A percentile compares a stretch with the other conserved stretches of the same genome.
Conservation (phyloP, 2,329 filamentous ascomycete genomes). For the Fusarium incarnatum region DNA sequence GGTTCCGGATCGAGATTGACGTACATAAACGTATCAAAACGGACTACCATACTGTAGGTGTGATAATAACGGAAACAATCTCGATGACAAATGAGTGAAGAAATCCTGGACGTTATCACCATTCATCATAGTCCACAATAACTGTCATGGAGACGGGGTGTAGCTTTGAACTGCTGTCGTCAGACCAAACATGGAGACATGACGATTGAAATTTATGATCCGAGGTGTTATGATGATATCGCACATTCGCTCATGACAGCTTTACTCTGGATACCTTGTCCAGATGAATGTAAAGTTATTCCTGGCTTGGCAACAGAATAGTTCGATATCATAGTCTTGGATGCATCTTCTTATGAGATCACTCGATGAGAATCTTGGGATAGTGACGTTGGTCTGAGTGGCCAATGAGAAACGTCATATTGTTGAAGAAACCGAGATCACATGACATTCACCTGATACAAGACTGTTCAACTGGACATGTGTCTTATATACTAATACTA, state of each 20-base stretch:
- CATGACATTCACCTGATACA: accelerated
- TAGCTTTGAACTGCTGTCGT: not conserved
- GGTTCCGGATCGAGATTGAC: conserved; percentile 11
- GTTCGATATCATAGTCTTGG: not conserved
- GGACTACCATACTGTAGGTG: not conserved
- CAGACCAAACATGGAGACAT: not conserved
- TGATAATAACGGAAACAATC: not conserved
- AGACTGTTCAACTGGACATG: accelerated
- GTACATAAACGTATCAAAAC: not conserved
- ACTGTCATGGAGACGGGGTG: not conserved
- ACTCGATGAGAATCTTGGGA: not conserved
- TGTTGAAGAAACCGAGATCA: not conserved
- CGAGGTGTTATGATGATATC: not conserved
- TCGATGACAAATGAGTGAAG: not conserved
- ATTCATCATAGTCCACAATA: not conserved
- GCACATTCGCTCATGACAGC: not conserved
- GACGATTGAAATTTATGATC: conserved; percentile 27
- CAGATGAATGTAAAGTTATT: accelerated
- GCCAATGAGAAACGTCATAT: not conserved
- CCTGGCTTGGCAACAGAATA: not conserved
- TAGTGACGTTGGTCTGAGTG: not conserved
- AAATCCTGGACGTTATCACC: not conserved
- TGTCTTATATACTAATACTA: not conserved
- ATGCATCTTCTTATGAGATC: not conserved
- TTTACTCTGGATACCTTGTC: not conserved